Percentiles rank a stretch among this genome's conserved stretches.
phyloP scores from a whole-genome alignment of 768 basidiomycete species.

The Lactarius quietus region DNA sequence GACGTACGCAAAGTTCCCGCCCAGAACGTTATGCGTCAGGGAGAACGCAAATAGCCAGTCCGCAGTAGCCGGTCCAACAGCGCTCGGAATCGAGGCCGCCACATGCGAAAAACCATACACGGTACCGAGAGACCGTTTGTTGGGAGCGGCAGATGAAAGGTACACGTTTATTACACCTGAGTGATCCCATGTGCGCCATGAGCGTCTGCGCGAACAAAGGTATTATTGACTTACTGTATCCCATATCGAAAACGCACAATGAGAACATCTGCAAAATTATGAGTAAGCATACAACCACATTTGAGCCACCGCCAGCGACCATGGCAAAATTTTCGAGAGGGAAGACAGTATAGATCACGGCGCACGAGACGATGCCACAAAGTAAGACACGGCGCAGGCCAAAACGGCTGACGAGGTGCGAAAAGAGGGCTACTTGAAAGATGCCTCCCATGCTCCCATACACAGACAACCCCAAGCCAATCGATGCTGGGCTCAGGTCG shows the following conservation, averaged over 20 bases:
- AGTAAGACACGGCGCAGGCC: slow-evolving; percentile 20
- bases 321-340: slow-evolving; percentile 24
- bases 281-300: background rate
- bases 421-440: background rate
- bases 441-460: background rate
- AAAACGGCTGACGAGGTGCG: background rate
- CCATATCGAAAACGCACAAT: background rate
- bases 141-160: background rate
- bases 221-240: background rate
- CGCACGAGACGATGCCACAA: slow-evolving; percentile 27
- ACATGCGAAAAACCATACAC: background rate
- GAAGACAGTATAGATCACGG: slow-evolving; percentile 30
- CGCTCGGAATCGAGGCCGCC: background rate
- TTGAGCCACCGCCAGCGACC: background rate
- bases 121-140: background rate
- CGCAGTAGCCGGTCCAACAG: background rate
- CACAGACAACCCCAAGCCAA: background rate
- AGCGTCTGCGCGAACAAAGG: background rate
- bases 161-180: background rate
- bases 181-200: background rate
- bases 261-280: background rate
- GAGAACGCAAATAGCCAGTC: background rate
- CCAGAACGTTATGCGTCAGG: background rate
- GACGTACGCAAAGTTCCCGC: background rate
- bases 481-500: background rate